Base-by-base conservation (phyloP, 2,329 filamentous ascomycete species). In the Trichoderma sp. region DNA sequence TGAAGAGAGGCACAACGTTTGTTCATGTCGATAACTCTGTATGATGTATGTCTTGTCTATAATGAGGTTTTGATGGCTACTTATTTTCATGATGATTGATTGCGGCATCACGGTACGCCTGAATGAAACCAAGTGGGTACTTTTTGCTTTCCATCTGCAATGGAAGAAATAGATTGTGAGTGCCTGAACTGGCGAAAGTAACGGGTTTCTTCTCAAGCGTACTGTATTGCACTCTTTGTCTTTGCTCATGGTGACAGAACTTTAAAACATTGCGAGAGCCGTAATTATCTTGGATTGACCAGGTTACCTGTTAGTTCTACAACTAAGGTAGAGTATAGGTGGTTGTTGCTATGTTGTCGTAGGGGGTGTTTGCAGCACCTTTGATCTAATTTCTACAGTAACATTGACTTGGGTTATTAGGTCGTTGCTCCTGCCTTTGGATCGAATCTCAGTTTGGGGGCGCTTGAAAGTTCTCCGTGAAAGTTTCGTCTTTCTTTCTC, bases 41-140 rank as follows among this genome's bases (percentile, higher is more conserved):
- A 77, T 62, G 77, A 77, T 77, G 77, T 73, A 68, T 76, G 69
- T 72, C 69, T 68, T 65, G 69, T 73, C 53, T 75, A 64, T 74
- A 72, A 77, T 75, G 74, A 69, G 24, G 63, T 64, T 73, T 69
- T 69, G 67, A 66, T 75, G 74, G 41, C 53, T 62, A 35, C 56
- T 69, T 60, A 33, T 63, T n/a, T 18, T 56, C 21, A 45, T n/a
- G 63, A 72, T 68, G 50, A 63, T 21, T 27, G 35, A n/a, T 4
- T 29, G 41, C 29, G 31, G 62, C 53, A 65, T 65, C 18, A 33
- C 31, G 29, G 69, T 63, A 53, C 21, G 69, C 24, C 21, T 7
- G 7, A 24, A 14, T 53, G 6, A 18, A 60, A n/a, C 38, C 24
- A 24, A 60, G 50, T 29, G 12, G 41, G 41, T 24, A 41, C 41